phyloP scores from a whole-genome alignment of 768 basidiomycete genomes.

The Exidia glandulosa region DNA sequence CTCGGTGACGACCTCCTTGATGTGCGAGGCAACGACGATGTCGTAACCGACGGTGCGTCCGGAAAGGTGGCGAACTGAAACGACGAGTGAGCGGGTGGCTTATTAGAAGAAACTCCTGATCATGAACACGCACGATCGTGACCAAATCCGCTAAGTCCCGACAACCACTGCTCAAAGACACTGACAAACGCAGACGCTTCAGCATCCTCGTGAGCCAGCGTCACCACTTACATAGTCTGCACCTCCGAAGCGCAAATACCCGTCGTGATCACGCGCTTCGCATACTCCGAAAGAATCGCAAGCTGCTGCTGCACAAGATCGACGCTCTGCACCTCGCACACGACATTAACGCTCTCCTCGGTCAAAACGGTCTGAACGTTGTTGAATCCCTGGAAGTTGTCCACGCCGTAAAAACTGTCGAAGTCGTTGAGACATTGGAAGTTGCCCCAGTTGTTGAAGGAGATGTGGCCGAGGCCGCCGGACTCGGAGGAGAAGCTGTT shows the following conservation, averaged over 20 bases:
- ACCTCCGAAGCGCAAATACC: conserved; percentile 40
- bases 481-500: not conserved
- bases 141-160: conserved; percentile 1
- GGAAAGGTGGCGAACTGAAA: not conserved
- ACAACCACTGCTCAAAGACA: conserved; percentile 5
- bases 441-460: not conserved
- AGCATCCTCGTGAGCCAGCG: too few species aligned
- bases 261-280: conserved; percentile 10
- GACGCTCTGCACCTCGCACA: conserved; percentile 2
- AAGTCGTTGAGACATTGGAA: not conserved
- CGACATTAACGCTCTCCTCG: not conserved
- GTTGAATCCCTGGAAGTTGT: conserved; percentile 5
- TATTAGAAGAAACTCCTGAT: not conserved
- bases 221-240: conserved; percentile 18
- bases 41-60: conserved; percentile 4
- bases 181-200: not conserved
- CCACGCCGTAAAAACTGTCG: conserved; percentile 6
- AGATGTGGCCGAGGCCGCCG: not conserved
- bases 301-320: conserved; percentile 7
- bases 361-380: not conserved
- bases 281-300: conserved; percentile 5
- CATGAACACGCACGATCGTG: not conserved
- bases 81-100: too few species aligned
- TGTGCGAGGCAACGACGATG: conserved; percentile 2
- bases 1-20: conserved; percentile 1